Evolutionary conservation across 768 basidiomycete genomes (phyloP).

Genomic region (Mycena chlorophos): DNA sequence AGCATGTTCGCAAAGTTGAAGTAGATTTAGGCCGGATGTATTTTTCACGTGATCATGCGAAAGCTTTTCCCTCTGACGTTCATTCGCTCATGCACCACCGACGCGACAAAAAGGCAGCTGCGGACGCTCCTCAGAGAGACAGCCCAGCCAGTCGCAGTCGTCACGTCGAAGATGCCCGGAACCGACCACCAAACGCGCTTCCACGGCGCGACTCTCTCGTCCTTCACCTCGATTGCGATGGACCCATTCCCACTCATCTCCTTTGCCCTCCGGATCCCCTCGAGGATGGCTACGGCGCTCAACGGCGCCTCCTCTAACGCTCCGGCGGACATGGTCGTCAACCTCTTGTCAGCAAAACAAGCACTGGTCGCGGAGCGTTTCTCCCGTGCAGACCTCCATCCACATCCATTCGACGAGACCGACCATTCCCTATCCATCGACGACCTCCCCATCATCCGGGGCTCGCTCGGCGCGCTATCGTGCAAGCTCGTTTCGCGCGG

Average conservation of each 20-base stretch:
- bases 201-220: conserved; percentile 93
- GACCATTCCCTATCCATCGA: conserved; percentile 33
- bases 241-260: conserved; percentile 85
- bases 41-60: conserved; percentile 1
- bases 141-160: conserved; percentile 84
- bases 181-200: conserved; percentile 33
- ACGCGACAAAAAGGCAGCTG: conserved; percentile 34
- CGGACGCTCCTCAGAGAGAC: conserved; percentile 68
- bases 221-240: conserved; percentile 89
- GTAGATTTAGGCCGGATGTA: conserved; percentile 26
- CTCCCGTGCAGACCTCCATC: conserved; percentile 69
- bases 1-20: conserved; percentile 75
- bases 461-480: conserved; percentile 52
- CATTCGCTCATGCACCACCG: conserved; percentile 2
- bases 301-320: conserved; percentile 27
- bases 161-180: conserved; percentile 69
- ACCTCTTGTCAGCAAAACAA: conserved; percentile 74
- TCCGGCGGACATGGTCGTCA: conserved; percentile 67
- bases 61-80: neutral
- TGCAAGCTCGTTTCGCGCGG: conserved; percentile 61
- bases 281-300: conserved; percentile 75
- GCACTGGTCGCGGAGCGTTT: conserved; percentile 63
- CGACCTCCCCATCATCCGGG: conserved; percentile 47
- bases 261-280: conserved; percentile 88
- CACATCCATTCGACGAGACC: conserved; percentile 50